These are phyloP conservation scores for Elasticomyces elasticus DNA, from an alignment of 495 filamentous ascomycete species.

Conservation along the genomic window DNA sequence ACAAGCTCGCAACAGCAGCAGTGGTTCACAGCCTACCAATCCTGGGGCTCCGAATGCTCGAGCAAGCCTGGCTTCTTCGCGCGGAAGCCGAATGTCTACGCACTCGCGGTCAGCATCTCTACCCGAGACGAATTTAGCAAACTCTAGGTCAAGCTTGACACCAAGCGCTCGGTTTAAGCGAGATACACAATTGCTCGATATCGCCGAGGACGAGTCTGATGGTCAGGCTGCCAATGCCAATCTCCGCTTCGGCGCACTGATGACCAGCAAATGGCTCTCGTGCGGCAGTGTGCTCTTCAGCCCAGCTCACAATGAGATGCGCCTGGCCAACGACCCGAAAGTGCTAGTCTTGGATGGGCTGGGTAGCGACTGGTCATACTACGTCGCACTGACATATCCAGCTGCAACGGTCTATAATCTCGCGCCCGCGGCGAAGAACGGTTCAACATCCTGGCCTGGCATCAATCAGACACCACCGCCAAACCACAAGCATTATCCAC, in stretches of 20 bases:
- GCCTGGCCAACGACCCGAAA: slow-evolving; percentile 42
- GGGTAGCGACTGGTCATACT: slow-evolving; percentile 93
- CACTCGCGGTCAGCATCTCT: slow-evolving; percentile 24
- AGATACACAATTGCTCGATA: slow-evolving; percentile 39
- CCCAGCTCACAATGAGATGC: slow-evolving; percentile 72
- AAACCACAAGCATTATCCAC: slow-evolving; percentile 80
- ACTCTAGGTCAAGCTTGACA: slow-evolving; percentile 19
- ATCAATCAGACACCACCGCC: slow-evolving; percentile 45
- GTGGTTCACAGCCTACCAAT: background rate
- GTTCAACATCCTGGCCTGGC: slow-evolving; percentile 34
- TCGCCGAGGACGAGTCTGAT: slow-evolving; percentile 47
- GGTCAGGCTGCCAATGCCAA: slow-evolving; percentile 65
- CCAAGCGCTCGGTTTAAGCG: slow-evolving; percentile 27
- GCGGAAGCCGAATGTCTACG: slow-evolving; percentile 6
- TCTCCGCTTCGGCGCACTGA: slow-evolving; percentile 68
- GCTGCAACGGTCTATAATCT: slow-evolving; percentile 78
- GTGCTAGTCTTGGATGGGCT: slow-evolving; percentile 89
- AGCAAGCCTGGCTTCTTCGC: slow-evolving; percentile 11
- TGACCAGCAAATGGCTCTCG: slow-evolving; percentile 79
- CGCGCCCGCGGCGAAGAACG: slow-evolving; percentile 42
- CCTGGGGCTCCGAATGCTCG: slow-evolving; percentile 2
- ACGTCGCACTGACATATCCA: slow-evolving; percentile 85
- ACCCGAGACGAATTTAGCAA: slow-evolving; percentile 11
- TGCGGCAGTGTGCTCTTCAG: slow-evolving; percentile 94
- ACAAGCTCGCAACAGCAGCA: background rate